These are phyloP conservation scores for Jackrogersella multiformis DNA, from an alignment of 495 filamentous ascomycete species.

Conservation along the genomic window DNA sequence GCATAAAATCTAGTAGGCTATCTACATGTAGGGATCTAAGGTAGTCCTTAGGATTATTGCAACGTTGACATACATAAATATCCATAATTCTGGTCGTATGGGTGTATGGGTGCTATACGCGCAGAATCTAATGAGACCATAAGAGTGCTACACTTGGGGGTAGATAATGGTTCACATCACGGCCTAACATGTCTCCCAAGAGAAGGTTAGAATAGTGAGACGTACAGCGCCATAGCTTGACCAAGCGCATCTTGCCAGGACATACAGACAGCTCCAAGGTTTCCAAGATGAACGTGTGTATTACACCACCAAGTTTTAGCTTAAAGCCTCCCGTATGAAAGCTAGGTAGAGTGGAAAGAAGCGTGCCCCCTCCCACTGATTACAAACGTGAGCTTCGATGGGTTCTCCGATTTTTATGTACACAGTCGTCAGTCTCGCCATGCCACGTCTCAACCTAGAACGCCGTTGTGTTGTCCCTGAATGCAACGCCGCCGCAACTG, in stretches of 20 bases:
- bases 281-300: slow-evolving; percentile 9
- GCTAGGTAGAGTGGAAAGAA: background rate
- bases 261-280: background rate
- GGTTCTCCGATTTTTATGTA: slow-evolving; percentile 22
- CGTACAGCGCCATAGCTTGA: background rate
- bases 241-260: background rate
- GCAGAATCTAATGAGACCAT: too few relatives aligned
- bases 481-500: slow-evolving; percentile 19
- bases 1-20: background rate
- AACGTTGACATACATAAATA: background rate
- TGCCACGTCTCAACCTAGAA: slow-evolving; percentile 20
- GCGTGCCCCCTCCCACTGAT: background rate
- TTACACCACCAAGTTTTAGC: background rate
- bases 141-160: background rate
- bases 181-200: too few relatives aligned
- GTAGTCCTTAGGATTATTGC: background rate
- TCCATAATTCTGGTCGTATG: background rate
- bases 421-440: slow-evolving; percentile 14
- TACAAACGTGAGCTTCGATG: background rate
- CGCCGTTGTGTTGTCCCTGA: slow-evolving; percentile 28
- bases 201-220: too few relatives aligned
- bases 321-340: background rate
- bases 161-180: background rate
- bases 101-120: background rate
- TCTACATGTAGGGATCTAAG: background rate